These are phyloP conservation scores for Murraya koenigii DNA, from an alignment of 345 rosid species.

Conservation along the genomic window DNA sequence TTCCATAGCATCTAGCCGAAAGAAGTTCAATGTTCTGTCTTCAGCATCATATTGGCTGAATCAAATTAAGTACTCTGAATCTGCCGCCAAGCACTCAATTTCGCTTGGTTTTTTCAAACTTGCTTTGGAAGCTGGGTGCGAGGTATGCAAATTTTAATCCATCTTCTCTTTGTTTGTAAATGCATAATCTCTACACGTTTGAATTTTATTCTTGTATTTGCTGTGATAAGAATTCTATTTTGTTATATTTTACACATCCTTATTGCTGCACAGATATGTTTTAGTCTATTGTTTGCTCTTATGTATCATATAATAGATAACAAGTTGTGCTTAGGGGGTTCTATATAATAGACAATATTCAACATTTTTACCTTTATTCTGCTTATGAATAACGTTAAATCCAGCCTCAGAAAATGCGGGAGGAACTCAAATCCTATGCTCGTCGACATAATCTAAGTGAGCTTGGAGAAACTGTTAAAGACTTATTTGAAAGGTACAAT, in stretches of 20 bases:
- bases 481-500: constrained; percentile 53
- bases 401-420: constrained; percentile 70
- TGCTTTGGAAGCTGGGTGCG: constrained; percentile 77
- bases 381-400: constrained; percentile 5
- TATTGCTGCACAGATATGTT: not conserved
- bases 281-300: not conserved
- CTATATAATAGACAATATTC: not conserved
- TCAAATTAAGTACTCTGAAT: constrained; percentile 76
- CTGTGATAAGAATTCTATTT: not conserved
- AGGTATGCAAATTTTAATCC: constrained; percentile 41
- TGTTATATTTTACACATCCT: not conserved
- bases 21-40: constrained; percentile 42
- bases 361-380: not conserved
- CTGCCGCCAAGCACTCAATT: constrained; percentile 65
- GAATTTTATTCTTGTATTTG: not conserved
- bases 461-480: constrained; percentile 47
- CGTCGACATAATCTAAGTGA: constrained; percentile 56
- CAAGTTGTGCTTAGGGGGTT: not conserved
- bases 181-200: not conserved
- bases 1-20: constrained; percentile 46
- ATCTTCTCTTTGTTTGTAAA: not conserved
- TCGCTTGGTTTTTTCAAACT: constrained; percentile 92
- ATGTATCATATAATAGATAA: not conserved
- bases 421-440: constrained; percentile 71
- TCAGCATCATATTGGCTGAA: constrained; percentile 73